phyloP scores from a whole-genome alignment of 2,329 filamentous ascomycete genomes.

The Alternaria hordeiaustralica region DNA sequence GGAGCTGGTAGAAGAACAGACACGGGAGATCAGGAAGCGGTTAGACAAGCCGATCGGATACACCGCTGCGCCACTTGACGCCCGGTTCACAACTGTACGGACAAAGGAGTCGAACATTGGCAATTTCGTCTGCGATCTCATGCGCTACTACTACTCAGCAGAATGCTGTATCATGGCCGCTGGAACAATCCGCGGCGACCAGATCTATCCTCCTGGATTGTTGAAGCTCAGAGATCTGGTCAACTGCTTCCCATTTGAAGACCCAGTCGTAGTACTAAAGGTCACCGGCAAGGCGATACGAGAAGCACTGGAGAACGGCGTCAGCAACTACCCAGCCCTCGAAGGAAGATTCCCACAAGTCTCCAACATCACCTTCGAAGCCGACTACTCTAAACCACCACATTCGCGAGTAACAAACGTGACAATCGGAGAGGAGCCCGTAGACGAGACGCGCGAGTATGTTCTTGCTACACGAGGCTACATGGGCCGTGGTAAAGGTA shows the following conservation, averaged over 20 bases:
- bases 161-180: slow-evolving; percentile 86
- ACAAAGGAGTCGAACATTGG: slow-evolving; percentile 81
- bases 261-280: slow-evolving; percentile 80
- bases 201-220: slow-evolving; percentile 83
- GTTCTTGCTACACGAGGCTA: slow-evolving; percentile 82
- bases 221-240: slow-evolving; percentile 82
- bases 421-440: slow-evolving; percentile 65
- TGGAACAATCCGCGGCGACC: slow-evolving; percentile 86
- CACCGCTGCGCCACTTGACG: slow-evolving; percentile 81
- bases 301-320: slow-evolving; percentile 83
- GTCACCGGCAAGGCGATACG: slow-evolving; percentile 74
- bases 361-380: slow-evolving; percentile 79
- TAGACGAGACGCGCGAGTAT: slow-evolving; percentile 71
- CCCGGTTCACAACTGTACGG: slow-evolving; percentile 83
- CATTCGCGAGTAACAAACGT: slow-evolving; percentile 70
- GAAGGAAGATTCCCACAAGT: slow-evolving; percentile 88
- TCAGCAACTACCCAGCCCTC: slow-evolving; percentile 79
- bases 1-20: slow-evolving; percentile 71
- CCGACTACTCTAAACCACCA: slow-evolving; percentile 67
- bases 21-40: slow-evolving; percentile 74
- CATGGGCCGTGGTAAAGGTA: slow-evolving; percentile 79
- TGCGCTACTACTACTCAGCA: slow-evolving; percentile 80
- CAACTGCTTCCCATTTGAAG: slow-evolving; percentile 91
- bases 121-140: slow-evolving; percentile 91
- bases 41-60: slow-evolving; percentile 82